Base-by-base conservation (phyloP, 1,284 basidiomycete genomes). In the Cerrena zonata region DNA sequence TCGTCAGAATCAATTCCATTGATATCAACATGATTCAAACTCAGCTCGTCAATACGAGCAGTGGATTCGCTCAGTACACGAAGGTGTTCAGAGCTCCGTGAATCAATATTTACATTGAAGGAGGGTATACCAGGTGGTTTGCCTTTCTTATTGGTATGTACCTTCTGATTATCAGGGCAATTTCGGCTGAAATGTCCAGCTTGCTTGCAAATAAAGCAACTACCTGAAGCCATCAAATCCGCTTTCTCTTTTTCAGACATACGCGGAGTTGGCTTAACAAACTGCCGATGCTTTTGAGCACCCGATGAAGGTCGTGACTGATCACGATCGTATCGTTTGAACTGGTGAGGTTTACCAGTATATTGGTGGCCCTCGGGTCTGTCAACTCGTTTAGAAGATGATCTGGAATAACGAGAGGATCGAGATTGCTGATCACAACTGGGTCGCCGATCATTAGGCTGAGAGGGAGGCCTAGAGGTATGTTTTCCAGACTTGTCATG, bases 121-220 rank as follows among this genome's bases (percentile, higher is more conserved):
- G 22, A 15, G 2, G 47, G 19, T 4, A 54, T 3, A 4, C 55
- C 55, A 1, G 55, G 55, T 0, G 55, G 48, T 44, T 55, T 51
- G 5, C 51, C 56, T 19, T 34, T 44, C 15, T n/a, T 19, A 19
- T 48, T 40, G 10, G 52, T 53, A 40, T 40, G 48, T 1, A 49
- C 54, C 3, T 27, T n/a, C 7, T 41, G 46, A 3, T 13, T 27
- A 5, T 48, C 23, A 0, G 54, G 56, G 26, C 54, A 56, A 12
- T 52, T 26, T 3, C 52, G 50, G 7, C 40, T 15, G 23, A 56
- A 45, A 26, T 58, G 58, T 0, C 56, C 54, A 0, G 51, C 18
- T 39, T 56, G 46, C 15, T 51, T 46, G 27, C 56, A 57, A 15
- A 45, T 18, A 47, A 56, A 57, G 26, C 58, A 59, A 18, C 53